A percentile compares a stretch with the other conserved stretches of the same genome.
These are phyloP conservation scores for Cryptococcus sp. DNA, from an alignment of 1,284 basidiomycete genomes.

Conservation along the genomic window DNA sequence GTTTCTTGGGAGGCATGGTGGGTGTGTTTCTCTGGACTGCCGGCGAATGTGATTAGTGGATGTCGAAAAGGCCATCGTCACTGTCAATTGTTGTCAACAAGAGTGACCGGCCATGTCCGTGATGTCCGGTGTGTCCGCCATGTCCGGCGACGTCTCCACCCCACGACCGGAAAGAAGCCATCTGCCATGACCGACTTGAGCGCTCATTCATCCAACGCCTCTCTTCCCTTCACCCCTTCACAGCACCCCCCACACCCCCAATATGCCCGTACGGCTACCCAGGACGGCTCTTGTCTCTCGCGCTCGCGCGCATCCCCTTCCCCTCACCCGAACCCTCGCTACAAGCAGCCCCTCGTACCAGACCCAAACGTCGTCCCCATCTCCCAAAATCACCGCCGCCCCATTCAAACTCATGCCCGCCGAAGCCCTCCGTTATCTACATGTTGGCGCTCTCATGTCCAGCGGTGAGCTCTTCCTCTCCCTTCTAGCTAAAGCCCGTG, in stretches of 20 bases:
- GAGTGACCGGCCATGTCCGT: not conserved
- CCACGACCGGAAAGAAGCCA: too few species aligned
- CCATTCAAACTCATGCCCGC: slow-evolving; percentile 27
- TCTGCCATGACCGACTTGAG: too few species aligned
- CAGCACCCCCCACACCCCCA: too few species aligned
- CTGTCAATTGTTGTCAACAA: not conserved
- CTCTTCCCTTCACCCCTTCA: too few species aligned
- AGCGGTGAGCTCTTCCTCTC: slow-evolving; percentile 15
- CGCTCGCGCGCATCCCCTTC: too few species aligned
- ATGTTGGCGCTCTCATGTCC: slow-evolving; percentile 24
- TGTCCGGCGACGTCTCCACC: too few species aligned
- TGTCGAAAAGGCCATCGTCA: not conserved
- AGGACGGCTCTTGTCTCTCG: too few species aligned
- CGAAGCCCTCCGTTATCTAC: slow-evolving; percentile 24
- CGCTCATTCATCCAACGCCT: too few species aligned
- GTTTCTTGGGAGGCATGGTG: slow-evolving; percentile 14
- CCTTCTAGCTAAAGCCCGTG: not conserved
- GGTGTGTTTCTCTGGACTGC: not conserved
- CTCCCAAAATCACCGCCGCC: slow-evolving; percentile 28
- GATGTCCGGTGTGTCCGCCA: too few species aligned
- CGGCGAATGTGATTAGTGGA: not conserved
- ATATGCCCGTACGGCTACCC: too few species aligned
- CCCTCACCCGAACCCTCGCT: slow-evolving; percentile 1
- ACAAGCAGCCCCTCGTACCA: slow-evolving; percentile 10
- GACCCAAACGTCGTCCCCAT: slow-evolving; percentile 11